A percentile compares a stretch with the other conserved stretches of the same genome.
Evolutionary conservation across 2,329 filamentous ascomycete species (phyloP).

Genomic region (Penicillium sp.): DNA sequence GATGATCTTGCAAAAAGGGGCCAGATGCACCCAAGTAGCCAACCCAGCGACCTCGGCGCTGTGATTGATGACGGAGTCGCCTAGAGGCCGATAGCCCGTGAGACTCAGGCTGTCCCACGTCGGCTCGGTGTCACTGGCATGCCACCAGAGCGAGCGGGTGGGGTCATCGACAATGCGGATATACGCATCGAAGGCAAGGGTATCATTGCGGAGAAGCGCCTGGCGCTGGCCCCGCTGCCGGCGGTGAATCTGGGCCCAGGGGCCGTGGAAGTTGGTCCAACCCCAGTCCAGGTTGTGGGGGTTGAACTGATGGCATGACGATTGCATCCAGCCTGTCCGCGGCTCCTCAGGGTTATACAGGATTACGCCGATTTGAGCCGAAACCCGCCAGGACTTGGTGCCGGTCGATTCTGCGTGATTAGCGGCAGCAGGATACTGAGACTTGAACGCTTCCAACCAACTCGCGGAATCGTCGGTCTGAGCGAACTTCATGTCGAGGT

Average conservation of each 20-base stretch:
- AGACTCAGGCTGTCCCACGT: conserved; percentile 50
- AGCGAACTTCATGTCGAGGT: conserved; percentile 24
- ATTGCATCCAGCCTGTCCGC: conserved; percentile 49
- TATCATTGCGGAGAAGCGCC: conserved; percentile 53
- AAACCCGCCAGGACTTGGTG: conserved; percentile 42
- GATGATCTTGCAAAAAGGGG: conserved; percentile 50
- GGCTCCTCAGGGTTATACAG: conserved; percentile 57
- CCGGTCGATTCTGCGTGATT: conserved; percentile 9
- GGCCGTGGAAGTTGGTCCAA: conserved; percentile 54
- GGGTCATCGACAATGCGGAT: conserved; percentile 54
- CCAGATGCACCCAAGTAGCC: conserved; percentile 50
- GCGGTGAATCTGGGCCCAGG: conserved; percentile 50
- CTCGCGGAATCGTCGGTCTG: conserved; percentile 19
- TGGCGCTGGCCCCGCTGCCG: conserved; percentile 50
- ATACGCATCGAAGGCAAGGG: conserved; percentile 54
- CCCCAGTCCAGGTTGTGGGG: conserved; percentile 53
- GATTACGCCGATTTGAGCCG: conserved; percentile 55
- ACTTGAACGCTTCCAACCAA: conserved; percentile 30
- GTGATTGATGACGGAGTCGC: conserved; percentile 39
- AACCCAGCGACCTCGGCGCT: conserved; percentile 47
- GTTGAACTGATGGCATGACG: conserved; percentile 53
- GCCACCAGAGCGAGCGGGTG: conserved; percentile 54
- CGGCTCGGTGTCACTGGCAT: conserved; percentile 46
- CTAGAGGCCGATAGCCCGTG: conserved; percentile 49
- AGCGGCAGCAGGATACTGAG: conserved; percentile 19